phyloP scores from a whole-genome alignment of 768 basidiomycete genomes.

The Tylopilus rubrobrunneus region DNA sequence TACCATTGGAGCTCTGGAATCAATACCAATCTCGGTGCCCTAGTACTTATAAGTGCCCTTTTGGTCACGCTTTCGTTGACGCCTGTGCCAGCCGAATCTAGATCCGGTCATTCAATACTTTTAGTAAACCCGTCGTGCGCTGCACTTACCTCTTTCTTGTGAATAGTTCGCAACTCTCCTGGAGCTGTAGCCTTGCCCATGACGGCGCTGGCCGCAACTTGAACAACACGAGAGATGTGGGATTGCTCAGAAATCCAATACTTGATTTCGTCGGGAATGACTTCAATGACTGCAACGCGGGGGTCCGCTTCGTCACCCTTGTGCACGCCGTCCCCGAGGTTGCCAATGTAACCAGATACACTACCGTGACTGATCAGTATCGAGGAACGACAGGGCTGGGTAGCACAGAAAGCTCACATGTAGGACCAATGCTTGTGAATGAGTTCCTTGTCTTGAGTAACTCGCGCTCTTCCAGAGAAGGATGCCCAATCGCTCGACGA shows the following conservation, averaged over 20 bases:
- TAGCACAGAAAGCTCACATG: conserved; percentile 32
- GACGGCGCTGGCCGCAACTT: conserved; percentile 55
- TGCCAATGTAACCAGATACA: conserved; percentile 76
- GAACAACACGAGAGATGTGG: conserved; percentile 51
- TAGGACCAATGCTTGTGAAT: conserved; percentile 66
- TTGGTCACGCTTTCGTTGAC: conserved; percentile 9
- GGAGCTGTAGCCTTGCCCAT: conserved; percentile 63
- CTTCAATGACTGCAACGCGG: conserved; percentile 72
- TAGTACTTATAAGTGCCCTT: background rate
- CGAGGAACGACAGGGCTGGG: background rate
- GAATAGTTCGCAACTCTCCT: conserved; percentile 77
- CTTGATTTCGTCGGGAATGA: conserved; percentile 75
- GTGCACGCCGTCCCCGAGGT: conserved; percentile 81
- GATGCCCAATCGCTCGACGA: conserved; percentile 77
- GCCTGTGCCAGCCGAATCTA: conserved; percentile 17
- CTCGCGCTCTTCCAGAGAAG: conserved; percentile 67
- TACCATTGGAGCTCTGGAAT: conserved; percentile 6
- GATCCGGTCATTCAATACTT: conserved; percentile 2
- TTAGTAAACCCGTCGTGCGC: background rate
- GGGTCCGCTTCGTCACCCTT: conserved; percentile 79
- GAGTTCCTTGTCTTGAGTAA: conserved; percentile 56
- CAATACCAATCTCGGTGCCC: conserved; percentile 1
- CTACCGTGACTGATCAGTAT: conserved; percentile 31
- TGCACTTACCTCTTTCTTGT: conserved; percentile 59
- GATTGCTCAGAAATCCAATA: conserved; percentile 74